Percentiles rank a stretch among this genome's conserved stretches.
Conservation (phyloP, 2,329 filamentous ascomycete species). For the Aspergillus uvarum region DNA sequence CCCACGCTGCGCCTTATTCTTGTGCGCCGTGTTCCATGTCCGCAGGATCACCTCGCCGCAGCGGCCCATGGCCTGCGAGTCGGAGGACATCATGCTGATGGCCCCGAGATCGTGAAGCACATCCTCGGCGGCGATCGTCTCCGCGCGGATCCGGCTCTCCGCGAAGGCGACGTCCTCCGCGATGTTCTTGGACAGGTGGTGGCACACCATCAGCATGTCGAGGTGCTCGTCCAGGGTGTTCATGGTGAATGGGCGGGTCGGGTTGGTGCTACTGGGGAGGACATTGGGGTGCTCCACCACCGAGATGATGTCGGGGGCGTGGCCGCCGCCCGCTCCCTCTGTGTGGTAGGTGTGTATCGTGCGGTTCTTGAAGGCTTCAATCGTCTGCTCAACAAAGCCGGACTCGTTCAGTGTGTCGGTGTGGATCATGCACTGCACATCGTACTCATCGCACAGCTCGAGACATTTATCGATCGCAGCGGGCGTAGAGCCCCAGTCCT, state of each 20-base stretch:
- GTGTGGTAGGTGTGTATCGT: constrained; percentile 97
- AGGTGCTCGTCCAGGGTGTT: constrained; percentile 96
- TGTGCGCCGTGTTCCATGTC: constrained; percentile 96
- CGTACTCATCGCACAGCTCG: constrained; percentile 80
- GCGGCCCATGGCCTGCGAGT: constrained; percentile 95
- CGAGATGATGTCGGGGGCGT: constrained; percentile 92
- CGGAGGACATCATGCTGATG: constrained; percentile 96
- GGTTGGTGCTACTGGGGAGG: constrained; percentile 86
- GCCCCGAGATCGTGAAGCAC: constrained; percentile 92
- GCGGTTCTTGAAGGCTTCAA: constrained; percentile 78
- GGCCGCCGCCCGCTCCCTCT: constrained; percentile 89
- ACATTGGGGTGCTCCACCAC: constrained; percentile 89
- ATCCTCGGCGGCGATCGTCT: constrained; percentile 96
- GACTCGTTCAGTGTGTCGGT: constrained; percentile 96
- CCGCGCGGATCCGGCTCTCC: constrained; percentile 87
- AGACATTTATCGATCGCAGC: constrained; percentile 88
- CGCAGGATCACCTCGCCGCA: constrained; percentile 90
- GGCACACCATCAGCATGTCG: constrained; percentile 98
- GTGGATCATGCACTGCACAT: constrained; percentile 91
- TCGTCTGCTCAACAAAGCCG: constrained; percentile 91
- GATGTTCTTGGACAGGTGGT: constrained; percentile 88
- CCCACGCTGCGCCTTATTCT: constrained; percentile 88
- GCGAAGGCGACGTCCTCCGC: constrained; percentile 95
- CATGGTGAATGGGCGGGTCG: constrained; percentile 82
- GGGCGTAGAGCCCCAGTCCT: constrained; percentile 93